Evolutionary conservation across 192 early-diverging fungal species (phyloP), one percentile per base, ranked within the genome.

Genomic region (Backusella luteola): DNA sequence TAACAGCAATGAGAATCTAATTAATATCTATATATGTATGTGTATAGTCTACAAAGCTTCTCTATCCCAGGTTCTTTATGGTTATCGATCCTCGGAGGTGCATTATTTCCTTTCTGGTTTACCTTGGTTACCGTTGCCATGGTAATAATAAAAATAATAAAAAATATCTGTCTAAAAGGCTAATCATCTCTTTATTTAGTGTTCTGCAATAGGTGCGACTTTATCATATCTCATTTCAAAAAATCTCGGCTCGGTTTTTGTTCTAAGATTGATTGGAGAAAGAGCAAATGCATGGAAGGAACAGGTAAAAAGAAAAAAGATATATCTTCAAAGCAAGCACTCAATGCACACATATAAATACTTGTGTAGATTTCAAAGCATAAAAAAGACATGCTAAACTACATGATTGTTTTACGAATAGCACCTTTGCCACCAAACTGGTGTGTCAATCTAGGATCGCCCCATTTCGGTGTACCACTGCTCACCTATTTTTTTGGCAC

Each of bases 41-140:
- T 38, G 32, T 56, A 49, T 67, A 90, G 89, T 42, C 78, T 90
- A 8, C 87, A 90, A 68, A 88, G 84, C 26, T 90, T 90, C 67
- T 90, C 89, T 34, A 86, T 90, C 23, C 89, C 89, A 29, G 89
- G 89, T 23, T 88, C 87, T 42, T 88, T 90, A 86, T 90, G 89
- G 89, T 78, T 90, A 68, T 87, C 83, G 36, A 84, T 90, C n/a
- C 74, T 90, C 5, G 87, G 87, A 73, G 89, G 89, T n/a, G 84
- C 89, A 21, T 71, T 90, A 19, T 90, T 90, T 67, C 71, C 82
- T 34, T 86, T 90, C 56, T 85, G 86, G 82, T 49, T 85, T 11
- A 80, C 85, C 5, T 71, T 90, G 67, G 67, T 86, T 32, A 82
- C 84, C 32, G 85, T 90, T 6, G 86, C 84, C 9, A 3, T 84